A percentile compares a stretch with the other conserved stretches of the same genome.
Evolutionary conservation across 1,139 yeast species (phyloP).

Genomic region (Saccharomyces hybrid): DNA sequence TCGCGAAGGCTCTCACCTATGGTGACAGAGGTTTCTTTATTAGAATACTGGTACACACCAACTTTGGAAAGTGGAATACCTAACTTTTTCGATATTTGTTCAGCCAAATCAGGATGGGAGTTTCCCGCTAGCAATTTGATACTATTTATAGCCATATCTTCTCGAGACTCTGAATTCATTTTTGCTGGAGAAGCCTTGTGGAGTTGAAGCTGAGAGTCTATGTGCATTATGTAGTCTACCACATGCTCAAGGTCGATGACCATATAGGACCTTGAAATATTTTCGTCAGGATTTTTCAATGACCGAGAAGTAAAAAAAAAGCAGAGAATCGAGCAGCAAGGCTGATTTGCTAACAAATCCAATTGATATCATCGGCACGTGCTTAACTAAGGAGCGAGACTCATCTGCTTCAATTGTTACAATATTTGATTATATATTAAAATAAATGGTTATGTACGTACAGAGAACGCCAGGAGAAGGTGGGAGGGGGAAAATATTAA

Average conservation of each 20-base stretch:
- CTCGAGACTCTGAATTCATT: not conserved
- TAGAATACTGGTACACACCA: conserved; percentile 61
- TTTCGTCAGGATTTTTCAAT: not conserved
- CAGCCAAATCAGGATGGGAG: conserved; percentile 80
- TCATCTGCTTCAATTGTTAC: not conserved
- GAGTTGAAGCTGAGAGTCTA: not conserved
- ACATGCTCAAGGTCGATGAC: not conserved
- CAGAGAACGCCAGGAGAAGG: not conserved
- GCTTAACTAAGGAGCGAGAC: not conserved
- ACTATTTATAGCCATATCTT: conserved; percentile 29
- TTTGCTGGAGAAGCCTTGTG: not conserved
- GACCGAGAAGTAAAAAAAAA: conserved; percentile 6
- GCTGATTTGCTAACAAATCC: not conserved
- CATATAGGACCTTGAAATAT: not conserved
- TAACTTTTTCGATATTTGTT: conserved; percentile 57
- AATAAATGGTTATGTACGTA: not conserved
- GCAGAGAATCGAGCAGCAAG: not conserved
- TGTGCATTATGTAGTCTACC: not conserved
- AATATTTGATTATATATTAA: not conserved
- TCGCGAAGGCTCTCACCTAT: conserved; percentile 72
- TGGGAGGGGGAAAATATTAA: not conserved
- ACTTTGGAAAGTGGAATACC: conserved; percentile 55
- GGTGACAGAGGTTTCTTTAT: conserved; percentile 63
- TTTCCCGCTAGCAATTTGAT: conserved; percentile 77
- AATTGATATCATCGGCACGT: not conserved